These are phyloP conservation scores for Fusarium sp. DNA, from an alignment of 2,329 filamentous ascomycete species.

Conservation along the genomic window DNA sequence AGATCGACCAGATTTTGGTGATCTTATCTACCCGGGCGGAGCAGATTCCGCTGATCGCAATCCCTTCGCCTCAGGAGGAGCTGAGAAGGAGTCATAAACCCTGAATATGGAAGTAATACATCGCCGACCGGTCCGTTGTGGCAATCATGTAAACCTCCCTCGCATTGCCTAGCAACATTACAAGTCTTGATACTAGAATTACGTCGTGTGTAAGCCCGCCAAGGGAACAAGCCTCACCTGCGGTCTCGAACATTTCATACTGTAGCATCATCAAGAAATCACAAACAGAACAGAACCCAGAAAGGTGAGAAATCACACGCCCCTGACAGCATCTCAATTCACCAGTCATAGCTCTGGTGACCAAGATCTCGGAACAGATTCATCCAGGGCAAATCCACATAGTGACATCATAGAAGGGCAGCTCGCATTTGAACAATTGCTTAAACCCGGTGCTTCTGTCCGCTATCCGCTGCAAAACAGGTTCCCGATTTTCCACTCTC, in stretches of 20 bases:
- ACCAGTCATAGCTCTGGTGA: slow-evolving; percentile 4
- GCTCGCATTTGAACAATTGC: background rate
- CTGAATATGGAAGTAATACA: background rate
- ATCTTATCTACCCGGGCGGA: background rate
- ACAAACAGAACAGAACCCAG: background rate
- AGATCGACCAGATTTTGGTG: background rate
- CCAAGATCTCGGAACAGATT: slow-evolving; percentile 36
- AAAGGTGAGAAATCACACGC: background rate
- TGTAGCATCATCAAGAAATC: slow-evolving; percentile 1
- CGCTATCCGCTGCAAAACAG: slow-evolving; percentile 12
- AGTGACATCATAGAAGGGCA: slow-evolving; percentile 35
- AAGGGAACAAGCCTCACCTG: background rate
- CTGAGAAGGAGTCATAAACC: background rate
- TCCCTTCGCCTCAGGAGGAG: background rate
- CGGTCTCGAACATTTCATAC: background rate
- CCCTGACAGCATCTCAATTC: background rate
- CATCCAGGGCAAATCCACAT: background rate
- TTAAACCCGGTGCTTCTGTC: slow-evolving; percentile 5
- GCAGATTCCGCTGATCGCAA: background rate
- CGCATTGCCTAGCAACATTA: background rate
- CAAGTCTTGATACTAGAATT: slow-evolving; percentile 5
- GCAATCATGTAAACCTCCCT: slow-evolving; percentile 3
- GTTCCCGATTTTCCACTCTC: slow-evolving; percentile 15
- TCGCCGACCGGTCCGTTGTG: background rate
- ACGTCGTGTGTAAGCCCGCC: slow-evolving; percentile 19